Base-by-base conservation (phyloP, 1,139 yeast genomes). In the Lodderomyces oxycetoniae region DNA sequence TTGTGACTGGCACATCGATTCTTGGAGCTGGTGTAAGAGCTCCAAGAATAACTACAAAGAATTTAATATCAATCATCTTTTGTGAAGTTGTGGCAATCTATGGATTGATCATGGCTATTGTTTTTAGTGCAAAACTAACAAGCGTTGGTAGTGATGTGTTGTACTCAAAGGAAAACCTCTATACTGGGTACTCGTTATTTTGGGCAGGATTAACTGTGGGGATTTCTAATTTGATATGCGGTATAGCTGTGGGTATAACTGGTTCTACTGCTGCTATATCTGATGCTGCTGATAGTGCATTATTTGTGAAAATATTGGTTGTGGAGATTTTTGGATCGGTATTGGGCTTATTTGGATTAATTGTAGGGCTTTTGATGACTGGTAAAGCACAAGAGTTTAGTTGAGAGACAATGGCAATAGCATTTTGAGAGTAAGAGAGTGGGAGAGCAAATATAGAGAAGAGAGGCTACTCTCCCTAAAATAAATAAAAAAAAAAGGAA, bases 131-230 rank as follows among this genome's bases (percentile, higher is more conserved):
- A 17, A 91, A 91, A 57, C 70, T 91, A 50, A 75, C 87, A n/a
- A 64, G 67, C 39, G 91, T 84, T 22, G 79, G 87, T 5, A 67
- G 77, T 8, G 61, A 73, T 17, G 69, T 65, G 19, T 63, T 89
- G 39, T 79, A 66, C 53, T 77, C 95, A n/a, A 79, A 79, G 52
- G 86, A 83, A 43, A 91, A 93, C 61, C 64, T 89, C 53, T 93
- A 86, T 63, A 93, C 98, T 8, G 97, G 94, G 7, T 91, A 78
- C 57, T 78, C 97, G 5, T 72, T 93, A 45, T 93, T 93, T 61
- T 93, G 99, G 99, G 98, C 96, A 17, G 99, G 99, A 14, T 55
- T 89, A 36, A 91, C 98, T 5, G 98, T 93, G 31, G 99, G 99
- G 29, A 59, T 85, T 22, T 79, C 95, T 50, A 93, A 93, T 60